These are phyloP conservation scores for Lasiosphaeria ovina DNA, from an alignment of 495 filamentous ascomycete species.

Conservation along the genomic window DNA sequence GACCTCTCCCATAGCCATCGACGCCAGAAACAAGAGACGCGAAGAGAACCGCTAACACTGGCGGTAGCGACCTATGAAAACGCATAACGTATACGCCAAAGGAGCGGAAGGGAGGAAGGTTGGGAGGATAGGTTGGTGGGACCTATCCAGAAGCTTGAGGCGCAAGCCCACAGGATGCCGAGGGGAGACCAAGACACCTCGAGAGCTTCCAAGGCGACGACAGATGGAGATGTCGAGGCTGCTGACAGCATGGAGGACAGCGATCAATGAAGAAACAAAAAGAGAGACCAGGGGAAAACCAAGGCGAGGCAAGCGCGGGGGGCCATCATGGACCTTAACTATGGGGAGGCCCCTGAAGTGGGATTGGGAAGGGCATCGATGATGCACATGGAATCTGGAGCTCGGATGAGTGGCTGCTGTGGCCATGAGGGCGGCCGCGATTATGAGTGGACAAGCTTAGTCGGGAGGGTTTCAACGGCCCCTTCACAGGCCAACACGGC, in stretches of 20 bases:
- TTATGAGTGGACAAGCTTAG: background rate
- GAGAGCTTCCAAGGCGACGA: background rate
- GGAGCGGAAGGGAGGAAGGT: background rate
- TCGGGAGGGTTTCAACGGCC: background rate
- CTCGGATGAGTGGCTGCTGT: background rate
- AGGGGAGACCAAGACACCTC: background rate
- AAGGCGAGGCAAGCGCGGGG: background rate
- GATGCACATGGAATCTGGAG: background rate
- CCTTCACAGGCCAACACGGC: constrained; percentile 1
- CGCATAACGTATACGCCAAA: constrained; percentile 1
- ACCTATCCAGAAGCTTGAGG: background rate
- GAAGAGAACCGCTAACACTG: background rate
- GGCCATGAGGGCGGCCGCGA: background rate
- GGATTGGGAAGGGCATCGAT: background rate
- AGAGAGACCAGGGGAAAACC: background rate
- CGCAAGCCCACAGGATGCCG: background rate
- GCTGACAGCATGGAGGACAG: background rate
- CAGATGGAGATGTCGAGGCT: background rate
- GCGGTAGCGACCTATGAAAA: background rate
- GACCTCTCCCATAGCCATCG: background rate
- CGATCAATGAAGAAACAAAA: background rate
- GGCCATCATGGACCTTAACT: background rate
- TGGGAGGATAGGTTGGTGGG: background rate
- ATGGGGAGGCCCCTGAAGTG: background rate
- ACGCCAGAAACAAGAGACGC: background rate